A percentile compares a stretch with the other conserved stretches of the same genome.
phyloP scores from a whole-genome alignment of 345 rosid species.

The Eucalyptus pauciflora region DNA sequence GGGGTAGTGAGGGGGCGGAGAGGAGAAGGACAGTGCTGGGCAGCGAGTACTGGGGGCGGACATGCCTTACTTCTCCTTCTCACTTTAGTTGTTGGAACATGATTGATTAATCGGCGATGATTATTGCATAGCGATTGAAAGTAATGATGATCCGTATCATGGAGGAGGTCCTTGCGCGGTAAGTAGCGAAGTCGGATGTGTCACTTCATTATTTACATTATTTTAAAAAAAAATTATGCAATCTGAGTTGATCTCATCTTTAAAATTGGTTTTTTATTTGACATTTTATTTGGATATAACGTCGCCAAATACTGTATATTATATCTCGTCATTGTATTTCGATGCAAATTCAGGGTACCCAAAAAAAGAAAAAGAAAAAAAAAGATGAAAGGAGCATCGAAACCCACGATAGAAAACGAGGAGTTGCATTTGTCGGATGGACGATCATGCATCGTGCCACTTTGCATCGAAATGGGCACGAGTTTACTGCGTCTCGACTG shows the following conservation, averaged over 20 bases:
- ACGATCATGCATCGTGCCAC: background rate
- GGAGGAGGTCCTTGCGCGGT: accelerated
- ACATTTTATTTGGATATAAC: background rate
- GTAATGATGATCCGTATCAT: background rate
- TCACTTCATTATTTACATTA: accelerated
- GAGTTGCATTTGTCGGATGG: background rate
- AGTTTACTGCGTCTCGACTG: background rate
- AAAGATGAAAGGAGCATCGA: background rate
- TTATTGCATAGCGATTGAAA: accelerated
- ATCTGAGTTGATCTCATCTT: background rate
- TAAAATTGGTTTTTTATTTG: too few relatives aligned
- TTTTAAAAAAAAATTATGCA: too few relatives aligned
- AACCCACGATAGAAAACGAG: background rate
- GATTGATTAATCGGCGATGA: accelerated
- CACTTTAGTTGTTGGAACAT: accelerated
- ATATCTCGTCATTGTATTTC: background rate
- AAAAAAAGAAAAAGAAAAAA: too few relatives aligned
- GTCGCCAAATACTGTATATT: background rate
- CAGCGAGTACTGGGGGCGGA: background rate
- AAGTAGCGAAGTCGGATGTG: accelerated
- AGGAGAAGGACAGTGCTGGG: background rate
- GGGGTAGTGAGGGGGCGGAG: background rate
- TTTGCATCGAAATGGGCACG: background rate
- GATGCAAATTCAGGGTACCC: background rate
- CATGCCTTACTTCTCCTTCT: background rate